phyloP scores from a whole-genome alignment of 495 filamentous ascomycete genomes.

The Pyronema domesticum region DNA sequence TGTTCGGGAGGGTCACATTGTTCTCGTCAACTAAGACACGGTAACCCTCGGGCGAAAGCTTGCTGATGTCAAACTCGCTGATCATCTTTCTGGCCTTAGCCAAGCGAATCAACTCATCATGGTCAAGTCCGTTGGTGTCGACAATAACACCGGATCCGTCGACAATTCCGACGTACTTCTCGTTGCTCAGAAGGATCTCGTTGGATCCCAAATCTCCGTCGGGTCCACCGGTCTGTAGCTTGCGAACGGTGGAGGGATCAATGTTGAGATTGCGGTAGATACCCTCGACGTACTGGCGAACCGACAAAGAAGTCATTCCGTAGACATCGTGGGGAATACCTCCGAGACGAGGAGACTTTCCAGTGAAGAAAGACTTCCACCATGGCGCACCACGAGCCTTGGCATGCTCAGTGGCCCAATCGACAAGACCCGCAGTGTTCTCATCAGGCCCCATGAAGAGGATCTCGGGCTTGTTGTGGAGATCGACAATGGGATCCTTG shows the following conservation, averaged over 20 bases:
- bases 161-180: conserved; percentile 78
- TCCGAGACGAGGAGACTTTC: conserved; percentile 86
- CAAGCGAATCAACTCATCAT: conserved; percentile 61
- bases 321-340: conserved; percentile 93
- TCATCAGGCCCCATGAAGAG: conserved; percentile 97
- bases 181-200: conserved; percentile 86
- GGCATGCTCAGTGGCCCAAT: conserved; percentile 96
- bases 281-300: conserved; percentile 84
- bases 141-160: conserved; percentile 91
- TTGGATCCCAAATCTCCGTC: conserved; percentile 96
- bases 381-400: conserved; percentile 73
- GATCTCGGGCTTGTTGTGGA: conserved; percentile 86
- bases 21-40: conserved; percentile 83
- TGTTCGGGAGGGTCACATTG: conserved; percentile 66
- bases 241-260: conserved; percentile 62
- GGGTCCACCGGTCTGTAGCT: conserved; percentile 94
- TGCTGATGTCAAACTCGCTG: conserved; percentile 63
- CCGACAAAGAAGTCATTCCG: conserved; percentile 94
- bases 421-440: conserved; percentile 91
- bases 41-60: conserved; percentile 75
- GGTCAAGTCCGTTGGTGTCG: conserved; percentile 77
- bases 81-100: conserved; percentile 84
- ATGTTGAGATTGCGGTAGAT: conserved; percentile 92
- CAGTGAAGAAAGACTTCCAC: conserved; percentile 99
- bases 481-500: conserved; percentile 94